These are phyloP conservation scores for Xenoacremonium recifei DNA, from an alignment of 2,329 filamentous ascomycete genomes.

Conservation along the genomic window DNA sequence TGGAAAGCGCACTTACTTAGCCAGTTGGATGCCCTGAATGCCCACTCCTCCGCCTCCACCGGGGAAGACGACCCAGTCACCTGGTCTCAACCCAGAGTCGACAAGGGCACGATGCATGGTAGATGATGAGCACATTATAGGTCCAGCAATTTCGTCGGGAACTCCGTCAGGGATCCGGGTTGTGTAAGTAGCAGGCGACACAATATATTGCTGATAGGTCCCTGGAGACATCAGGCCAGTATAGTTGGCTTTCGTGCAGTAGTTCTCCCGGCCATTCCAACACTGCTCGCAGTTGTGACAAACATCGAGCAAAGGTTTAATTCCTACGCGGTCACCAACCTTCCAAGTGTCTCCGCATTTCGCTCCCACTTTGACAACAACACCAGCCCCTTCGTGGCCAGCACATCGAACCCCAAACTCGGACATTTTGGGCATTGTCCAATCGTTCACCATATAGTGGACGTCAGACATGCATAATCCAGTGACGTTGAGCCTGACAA, in stretches of 20 bases:
- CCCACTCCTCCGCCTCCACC: slow-evolving; percentile 3
- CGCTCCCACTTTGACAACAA: slow-evolving; percentile 1
- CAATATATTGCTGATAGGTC: not conserved
- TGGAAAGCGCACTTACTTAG: slow-evolving; percentile 1
- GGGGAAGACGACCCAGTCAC: not conserved
- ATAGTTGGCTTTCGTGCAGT: not conserved
- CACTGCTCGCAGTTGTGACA: not conserved
- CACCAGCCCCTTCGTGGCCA: slow-evolving; percentile 3
- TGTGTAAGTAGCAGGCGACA: not conserved
- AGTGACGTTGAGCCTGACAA: not conserved
- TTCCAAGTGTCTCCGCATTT: not conserved
- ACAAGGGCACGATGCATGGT: slow-evolving; percentile 1
- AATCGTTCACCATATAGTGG: not conserved
- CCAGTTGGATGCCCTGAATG: slow-evolving; percentile 1
- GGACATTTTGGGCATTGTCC: not conserved
- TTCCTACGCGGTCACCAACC: not conserved
- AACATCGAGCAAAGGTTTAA: not conserved
- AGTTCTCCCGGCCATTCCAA: not conserved
- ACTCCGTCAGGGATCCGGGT: not conserved
- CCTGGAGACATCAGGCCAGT: not conserved
- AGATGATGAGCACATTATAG: slow-evolving; percentile 1
- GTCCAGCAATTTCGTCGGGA: not conserved
- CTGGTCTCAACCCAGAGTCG: not conserved
- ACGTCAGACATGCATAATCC: not conserved
- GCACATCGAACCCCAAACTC: not conserved